Evolutionary conservation across 441 rosid species (phyloP).

Genomic region (Theobroma grandiflorum): DNA sequence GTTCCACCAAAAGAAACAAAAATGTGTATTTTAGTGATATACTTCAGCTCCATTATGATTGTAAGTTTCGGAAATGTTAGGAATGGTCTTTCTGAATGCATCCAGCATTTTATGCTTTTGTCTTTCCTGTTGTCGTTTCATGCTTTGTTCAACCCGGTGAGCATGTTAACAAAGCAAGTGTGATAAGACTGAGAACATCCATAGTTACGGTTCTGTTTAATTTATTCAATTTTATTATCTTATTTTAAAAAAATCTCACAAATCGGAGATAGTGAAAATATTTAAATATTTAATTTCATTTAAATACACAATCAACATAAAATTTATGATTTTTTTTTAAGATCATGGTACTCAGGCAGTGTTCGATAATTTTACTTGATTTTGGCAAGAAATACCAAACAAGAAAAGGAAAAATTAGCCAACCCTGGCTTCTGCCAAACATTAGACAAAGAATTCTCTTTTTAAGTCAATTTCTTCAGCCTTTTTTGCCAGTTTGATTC

Average conservation of each 20-base stretch:
- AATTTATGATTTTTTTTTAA: no score
- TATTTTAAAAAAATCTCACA: no score
- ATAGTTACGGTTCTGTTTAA: no score
- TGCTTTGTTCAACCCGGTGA: not conserved
- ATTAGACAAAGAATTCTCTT: not conserved
- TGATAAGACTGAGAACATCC: not conserved
- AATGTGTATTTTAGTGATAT: constrained; percentile 30
- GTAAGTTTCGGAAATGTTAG: constrained; percentile 24
- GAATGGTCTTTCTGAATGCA: constrained; percentile 26
- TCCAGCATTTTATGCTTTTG: constrained; percentile 5
- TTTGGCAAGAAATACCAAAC: not conserved
- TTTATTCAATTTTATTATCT: no score
- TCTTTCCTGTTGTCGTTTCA: not conserved
- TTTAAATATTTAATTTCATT: no score
- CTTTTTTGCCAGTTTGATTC: not conserved
- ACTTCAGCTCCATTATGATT: constrained; percentile 29
- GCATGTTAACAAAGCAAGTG: not conserved
- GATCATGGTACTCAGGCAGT: no score
- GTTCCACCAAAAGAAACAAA: not conserved
- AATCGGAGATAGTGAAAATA: no score
- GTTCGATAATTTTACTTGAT: not conserved
- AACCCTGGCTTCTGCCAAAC: not conserved
- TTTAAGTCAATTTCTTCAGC: no score
- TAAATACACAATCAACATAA: no score
- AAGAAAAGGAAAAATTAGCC: no score